phyloP scores from a whole-genome alignment of 257 asterid genomes.

The Solanum chiquidenum region DNA sequence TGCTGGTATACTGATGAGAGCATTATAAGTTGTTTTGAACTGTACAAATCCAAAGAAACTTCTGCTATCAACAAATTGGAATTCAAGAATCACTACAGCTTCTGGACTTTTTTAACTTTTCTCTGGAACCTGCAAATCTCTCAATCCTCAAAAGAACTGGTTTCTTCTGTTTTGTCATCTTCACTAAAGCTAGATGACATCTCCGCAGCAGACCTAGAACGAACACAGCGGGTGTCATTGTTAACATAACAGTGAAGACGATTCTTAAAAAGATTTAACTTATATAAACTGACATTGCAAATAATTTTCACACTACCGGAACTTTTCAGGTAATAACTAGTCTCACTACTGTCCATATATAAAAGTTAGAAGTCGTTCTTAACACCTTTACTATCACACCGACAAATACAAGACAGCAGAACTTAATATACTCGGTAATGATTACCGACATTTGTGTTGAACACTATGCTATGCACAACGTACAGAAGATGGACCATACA shows the following conservation, averaged over 20 bases:
- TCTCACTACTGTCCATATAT: neutral
- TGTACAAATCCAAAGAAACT: neutral
- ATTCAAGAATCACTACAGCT: neutral
- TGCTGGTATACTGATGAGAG: neutral
- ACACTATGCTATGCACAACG: neutral
- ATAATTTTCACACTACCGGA: neutral
- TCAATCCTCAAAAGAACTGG: conserved; percentile 48
- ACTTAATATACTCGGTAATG: neutral
- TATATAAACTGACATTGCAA: neutral
- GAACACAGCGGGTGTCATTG: neutral
- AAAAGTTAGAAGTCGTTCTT: neutral
- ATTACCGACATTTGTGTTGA: neutral
- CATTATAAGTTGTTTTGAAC: neutral
- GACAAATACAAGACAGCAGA: neutral
- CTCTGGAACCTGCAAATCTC: neutral
- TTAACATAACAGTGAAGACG: neutral
- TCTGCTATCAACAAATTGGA: neutral
- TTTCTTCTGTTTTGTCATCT: conserved; percentile 59
- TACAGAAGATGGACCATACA: neutral
- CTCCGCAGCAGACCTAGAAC: conserved; percentile 41
- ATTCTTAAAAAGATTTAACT: neutral
- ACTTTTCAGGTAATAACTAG: neutral
- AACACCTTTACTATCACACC: neutral
- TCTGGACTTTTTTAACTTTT: neutral
- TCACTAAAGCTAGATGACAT: conserved; percentile 56